Evolutionary conservation across 2,329 filamentous ascomycete genomes (phyloP), one percentile per base, ranked within the genome.

Genomic region (Diaporthe sp.): DNA sequence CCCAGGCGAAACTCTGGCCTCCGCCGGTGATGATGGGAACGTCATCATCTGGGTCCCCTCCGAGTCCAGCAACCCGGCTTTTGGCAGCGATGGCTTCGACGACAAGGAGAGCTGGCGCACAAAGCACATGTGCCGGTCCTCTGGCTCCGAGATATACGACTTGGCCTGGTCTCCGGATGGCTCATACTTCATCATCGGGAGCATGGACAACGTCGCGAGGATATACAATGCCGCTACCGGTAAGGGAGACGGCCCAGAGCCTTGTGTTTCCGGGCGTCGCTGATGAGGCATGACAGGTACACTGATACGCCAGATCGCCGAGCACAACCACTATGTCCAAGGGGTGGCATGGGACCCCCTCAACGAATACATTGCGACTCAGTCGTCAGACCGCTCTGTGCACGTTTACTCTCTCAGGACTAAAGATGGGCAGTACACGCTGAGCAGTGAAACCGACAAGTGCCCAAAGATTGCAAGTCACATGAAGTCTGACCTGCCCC

Each of bases 161-260:
- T 87, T 99, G 74, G 97, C 97, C 69, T 99, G 97, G 97, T 98
- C 97, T 67, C 97, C 97, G n/a, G 97, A 99, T 84, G 95, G 94
- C 53, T 88, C 93, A 53, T 97, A 97, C 86, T 98, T 99, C 87
- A 98, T 99, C 80, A 98, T 97, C 34, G 97, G 97, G 53, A 98
- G 97, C 86, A 98, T 99, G 96, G 97, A 99, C 86, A 99, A 99
- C 83, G 93, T 98, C 82, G 96, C 97, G 75, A 92, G 96, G 76
- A 98, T 99, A 80, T 98, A 98, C 88, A 98, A 98, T 84, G 94
- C 96, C 74, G 93, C 94, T 78, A 97, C 94, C 80, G 96, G 95
- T 96, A 87, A 61, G 76, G 39, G 25, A 37, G 13, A 8, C 13
- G 28, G 7, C 31, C 13, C 34, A 17, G 46, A 44, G 34, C 34